A percentile compares a stretch with the other conserved stretches of the same genome.
These are phyloP conservation scores for Tarenaya hassleriana DNA, from an alignment of 345 rosid genomes.

Conservation along the genomic window DNA sequence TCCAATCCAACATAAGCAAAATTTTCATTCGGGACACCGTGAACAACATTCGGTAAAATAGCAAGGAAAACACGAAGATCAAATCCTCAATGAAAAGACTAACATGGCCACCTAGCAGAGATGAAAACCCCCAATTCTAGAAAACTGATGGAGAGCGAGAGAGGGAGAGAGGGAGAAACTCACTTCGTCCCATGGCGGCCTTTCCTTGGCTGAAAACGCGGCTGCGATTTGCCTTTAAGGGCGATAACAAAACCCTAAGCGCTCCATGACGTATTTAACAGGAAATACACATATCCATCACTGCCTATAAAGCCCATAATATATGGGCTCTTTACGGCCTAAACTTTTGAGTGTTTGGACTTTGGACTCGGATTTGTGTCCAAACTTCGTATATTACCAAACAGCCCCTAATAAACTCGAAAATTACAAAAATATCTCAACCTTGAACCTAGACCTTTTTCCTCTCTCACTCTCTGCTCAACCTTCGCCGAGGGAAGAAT, in stretches of 20 bases:
- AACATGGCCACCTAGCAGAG: not conserved
- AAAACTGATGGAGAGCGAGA: not conserved
- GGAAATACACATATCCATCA: too few relatives aligned
- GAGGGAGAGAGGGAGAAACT: conserved; percentile 16
- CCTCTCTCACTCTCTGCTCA: too few relatives aligned
- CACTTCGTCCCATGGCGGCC: conserved; percentile 52
- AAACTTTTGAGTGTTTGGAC: too few relatives aligned
- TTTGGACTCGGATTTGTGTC: too few relatives aligned
- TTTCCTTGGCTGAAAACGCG: conserved; percentile 7
- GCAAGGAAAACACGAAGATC: not conserved
- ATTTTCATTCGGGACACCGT: not conserved
- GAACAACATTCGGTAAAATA: not conserved
- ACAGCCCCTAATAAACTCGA: too few relatives aligned
- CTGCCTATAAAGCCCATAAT: too few relatives aligned
- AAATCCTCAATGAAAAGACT: not conserved
- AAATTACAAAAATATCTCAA: too few relatives aligned
- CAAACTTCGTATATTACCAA: too few relatives aligned
- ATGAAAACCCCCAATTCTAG: not conserved
- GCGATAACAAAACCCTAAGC: not conserved
- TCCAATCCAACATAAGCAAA: not conserved
- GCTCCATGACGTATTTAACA: too few relatives aligned
- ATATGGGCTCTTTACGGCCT: too few relatives aligned
- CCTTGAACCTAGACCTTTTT: too few relatives aligned
- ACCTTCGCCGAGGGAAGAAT: too few relatives aligned
- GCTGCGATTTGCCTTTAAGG: conserved; percentile 11